Percentiles rank a stretch among this genome's conserved stretches.
phyloP scores from a whole-genome alignment of 805 yeast species.

The Priceomyces castillae region DNA sequence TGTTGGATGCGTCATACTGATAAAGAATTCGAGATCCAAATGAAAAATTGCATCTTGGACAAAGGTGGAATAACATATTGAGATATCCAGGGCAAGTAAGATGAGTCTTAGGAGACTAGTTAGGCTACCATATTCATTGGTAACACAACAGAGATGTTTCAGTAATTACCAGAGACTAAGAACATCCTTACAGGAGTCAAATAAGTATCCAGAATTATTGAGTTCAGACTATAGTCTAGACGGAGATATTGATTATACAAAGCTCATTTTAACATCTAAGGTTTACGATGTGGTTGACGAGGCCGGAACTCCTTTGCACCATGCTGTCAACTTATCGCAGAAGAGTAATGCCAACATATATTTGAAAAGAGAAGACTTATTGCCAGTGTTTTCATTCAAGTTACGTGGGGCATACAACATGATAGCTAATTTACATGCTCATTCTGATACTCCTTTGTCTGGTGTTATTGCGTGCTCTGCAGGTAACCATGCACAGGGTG shows the following conservation, averaged over 20 bases:
- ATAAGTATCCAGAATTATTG: conserved; percentile 28
- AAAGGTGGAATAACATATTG: not conserved
- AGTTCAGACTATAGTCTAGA: conserved; percentile 52
- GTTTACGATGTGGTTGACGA: conserved; percentile 88
- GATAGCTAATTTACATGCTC: conserved; percentile 80
- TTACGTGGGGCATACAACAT: conserved; percentile 96
- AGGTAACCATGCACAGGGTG: conserved; percentile 99
- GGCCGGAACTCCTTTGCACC: conserved; percentile 76
- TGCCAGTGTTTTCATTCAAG: conserved; percentile 95
- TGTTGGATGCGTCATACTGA: not conserved
- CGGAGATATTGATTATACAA: conserved; percentile 90
- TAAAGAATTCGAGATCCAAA: not conserved
- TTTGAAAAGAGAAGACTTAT: conserved; percentile 86
- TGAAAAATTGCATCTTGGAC: not conserved
- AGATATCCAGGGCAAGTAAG: not conserved
- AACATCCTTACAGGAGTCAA: not conserved
- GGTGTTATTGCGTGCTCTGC: conserved; percentile 99
- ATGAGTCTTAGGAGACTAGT: not conserved
- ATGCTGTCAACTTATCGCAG: conserved; percentile 71
- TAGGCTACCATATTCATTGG: not conserved
- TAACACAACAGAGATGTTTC: not conserved
- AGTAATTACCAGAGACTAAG: not conserved
- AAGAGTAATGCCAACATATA: conserved; percentile 72
- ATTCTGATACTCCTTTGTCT: conserved; percentile 53
- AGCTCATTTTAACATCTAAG: conserved; percentile 83